phyloP scores from a whole-genome alignment of 2,329 filamentous ascomycete species.

The Paramyrothecium sp. region DNA sequence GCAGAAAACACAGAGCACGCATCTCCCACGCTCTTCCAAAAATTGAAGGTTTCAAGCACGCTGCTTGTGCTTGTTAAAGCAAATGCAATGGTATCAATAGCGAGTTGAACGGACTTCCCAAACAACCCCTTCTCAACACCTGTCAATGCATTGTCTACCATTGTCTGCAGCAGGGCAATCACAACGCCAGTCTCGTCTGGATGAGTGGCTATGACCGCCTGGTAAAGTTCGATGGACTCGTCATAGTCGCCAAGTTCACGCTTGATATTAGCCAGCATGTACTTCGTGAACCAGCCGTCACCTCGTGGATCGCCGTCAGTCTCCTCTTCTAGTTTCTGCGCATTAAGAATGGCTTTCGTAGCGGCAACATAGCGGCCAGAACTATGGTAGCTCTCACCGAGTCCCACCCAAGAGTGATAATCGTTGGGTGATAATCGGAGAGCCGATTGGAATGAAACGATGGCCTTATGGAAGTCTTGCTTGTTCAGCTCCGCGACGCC shows the following conservation, averaged over 20 bases:
- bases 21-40: slow-evolving; percentile 92
- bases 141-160: slow-evolving; percentile 77
- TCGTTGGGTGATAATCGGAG: slow-evolving; percentile 80
- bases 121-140: slow-evolving; percentile 82
- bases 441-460: slow-evolving; percentile 88
- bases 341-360: slow-evolving; percentile 84
- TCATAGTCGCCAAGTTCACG: slow-evolving; percentile 90
- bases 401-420: slow-evolving; percentile 93
- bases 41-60: slow-evolving; percentile 76
- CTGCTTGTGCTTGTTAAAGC: slow-evolving; percentile 60
- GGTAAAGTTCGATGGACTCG: slow-evolving; percentile 75
- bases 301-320: slow-evolving; percentile 48
- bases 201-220: slow-evolving; percentile 65
- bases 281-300: slow-evolving; percentile 92
- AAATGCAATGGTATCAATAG: slow-evolving; percentile 65
- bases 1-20: slow-evolving; percentile 81
- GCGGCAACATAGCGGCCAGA: slow-evolving; percentile 94
- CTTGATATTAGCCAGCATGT: slow-evolving; percentile 94
- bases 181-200: slow-evolving; percentile 81
- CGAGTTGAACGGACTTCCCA: slow-evolving; percentile 74
- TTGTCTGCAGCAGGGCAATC: slow-evolving; percentile 83
- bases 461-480: slow-evolving; percentile 83
- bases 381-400: slow-evolving; percentile 96
- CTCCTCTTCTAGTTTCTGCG: slow-evolving; percentile 69
- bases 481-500: slow-evolving; percentile 94